Evolutionary conservation across 306 rosid genomes (phyloP), one percentile per base, ranked within the genome.

Genomic region (Glycine latifolia): DNA sequence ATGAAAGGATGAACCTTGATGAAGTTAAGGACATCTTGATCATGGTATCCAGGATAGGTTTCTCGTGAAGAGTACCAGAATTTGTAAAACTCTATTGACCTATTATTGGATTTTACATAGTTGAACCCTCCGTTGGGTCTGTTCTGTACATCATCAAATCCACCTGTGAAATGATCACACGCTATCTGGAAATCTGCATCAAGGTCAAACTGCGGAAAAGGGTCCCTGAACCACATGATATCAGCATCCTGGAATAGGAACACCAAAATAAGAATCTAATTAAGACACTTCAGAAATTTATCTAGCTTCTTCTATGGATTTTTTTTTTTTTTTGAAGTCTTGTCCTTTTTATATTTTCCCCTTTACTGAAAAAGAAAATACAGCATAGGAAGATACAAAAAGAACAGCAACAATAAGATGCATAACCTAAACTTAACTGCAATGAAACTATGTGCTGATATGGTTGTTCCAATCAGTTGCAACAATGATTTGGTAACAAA

Each of bases 171-270:
- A 81, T 91, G 86, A 82, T 95, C 98, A 47, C 99, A 93, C 8
- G 99, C 98, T 66, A 92, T 91, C 87, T 95, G 99, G 83, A 95
- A 89, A 87, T 95, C 99, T 17, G 91, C 98, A 81, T 88, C 91
- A 14, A 14, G 52, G 71, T 89, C 79, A 85, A 95, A 91, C 71
- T 14, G 83, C 10, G 97, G 99, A 88, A 95, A 93, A 47, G 99
- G 99, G 69, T 95, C 84, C 86, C 98, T 90, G 85, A 95, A 89
- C 99, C 99, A 95, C 99, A 95, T 93, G 85, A 92, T 48, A 87
- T 95, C 99, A 49, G 92, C 98, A 91, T 95, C 99, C 98, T 95
- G 91, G 54, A 85, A 81, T 67, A 76, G 67, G 66, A 83, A 84
- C 67, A 77, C 63, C 67, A 16, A 5, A 59, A 62, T 70, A 66